Evolutionary conservation across 164 flowering plant species (phyloP), one percentile per base, ranked within the genome.

Genomic region (Cinnamomum micranthum): DNA sequence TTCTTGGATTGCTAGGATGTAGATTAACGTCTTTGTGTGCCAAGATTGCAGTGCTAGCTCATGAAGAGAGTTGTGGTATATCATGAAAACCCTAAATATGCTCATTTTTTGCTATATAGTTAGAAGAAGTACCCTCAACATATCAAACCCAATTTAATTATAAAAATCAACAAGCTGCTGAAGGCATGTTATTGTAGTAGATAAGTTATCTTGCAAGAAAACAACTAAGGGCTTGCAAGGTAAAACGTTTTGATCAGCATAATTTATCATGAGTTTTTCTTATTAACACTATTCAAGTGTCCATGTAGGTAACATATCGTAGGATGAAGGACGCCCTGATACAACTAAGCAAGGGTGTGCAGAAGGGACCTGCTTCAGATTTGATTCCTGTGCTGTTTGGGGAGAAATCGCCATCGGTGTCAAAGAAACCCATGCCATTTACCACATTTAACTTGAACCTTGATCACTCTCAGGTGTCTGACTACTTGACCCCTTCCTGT

Each of bases 301-400:
- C 55, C 68, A 51, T 85, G 80, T 80, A 95, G 99, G 95, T 96
- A 75, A 96, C 99, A 22, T 96, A 91, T 68, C 92, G 93, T 31
- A 86, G 94, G 80, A 87, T 96, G 99, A 96, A 96, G 86, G 97
- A 94, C 80, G 85, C 97, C 33, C 77, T 96, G 82, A 85, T 91
- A 76, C 91, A 92, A 76, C 81, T 96, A 73, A 94, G 97, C 81
- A 90, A 96, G 88, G 96, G 98, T 13, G 89, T 96, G 62, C 91
- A 76, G 17, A 90, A 80, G 84, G 99, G 98, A 55, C 99, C 99
- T 80, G 97, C 99, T 73, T 76, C 95, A 70, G 98, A 94, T 80
- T 81, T 94, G 71, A 80, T 96, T 83, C 97, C 97, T 82, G 94
- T 94, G 23, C 83, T 94, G 73, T 96, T 92, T 83, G 99, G 99